Base-by-base conservation (phyloP, 108 stramenopile species). In the Nitzschia sp. region DNA sequence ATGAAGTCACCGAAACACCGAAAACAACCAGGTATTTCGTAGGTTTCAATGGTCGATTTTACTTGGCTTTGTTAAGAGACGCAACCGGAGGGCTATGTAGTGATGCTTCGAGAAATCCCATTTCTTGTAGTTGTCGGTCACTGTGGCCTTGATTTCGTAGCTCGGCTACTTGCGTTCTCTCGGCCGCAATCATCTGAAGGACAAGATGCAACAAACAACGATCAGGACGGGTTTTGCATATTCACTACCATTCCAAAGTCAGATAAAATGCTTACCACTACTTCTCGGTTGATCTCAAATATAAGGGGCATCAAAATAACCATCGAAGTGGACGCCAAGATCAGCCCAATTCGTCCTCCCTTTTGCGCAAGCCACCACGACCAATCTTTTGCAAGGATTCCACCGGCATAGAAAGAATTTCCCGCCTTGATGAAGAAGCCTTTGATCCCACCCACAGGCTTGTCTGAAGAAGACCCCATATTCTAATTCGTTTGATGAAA, bases 271-370 rank as follows among this genome's bases (percentile, higher is more conserved):
- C 89, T n/a, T 69, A 90, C 92, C 84, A 77, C 78, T 32, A 86
- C 87, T 72, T 95, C 93, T 68, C 93, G 84, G 42, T 81, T 84
- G 56, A 95, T 95, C 78, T 95, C 93, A 74, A 95, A 92, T 46
- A 95, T 75, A 26, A 95, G 68, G 27, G 93, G 93, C 93, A 95
- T 89, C 54, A 95, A 64, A 17, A 87, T 78, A 19, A 92, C 87
- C 75, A 95, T 90, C 2, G 89, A 85, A 4, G 89, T 89, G 9
- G 93, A 91, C 15, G 88, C 90, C 3, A 95, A 68, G 21, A 86
- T 54, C 33, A 95, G 83, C 3, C 89, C 90, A 47, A 90, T 54
- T 28, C 58, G 74, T 36, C 85, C 90, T 9, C 69, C 87, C 71
- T 75, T 69, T 70, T 83, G 68, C 6, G 85, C 87, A 18, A 70